A percentile compares a stretch with the other conserved stretches of the same genome.
Conservation (phyloP, 352 stramenopile genomes). For the Phytophthora syringae region DNA sequence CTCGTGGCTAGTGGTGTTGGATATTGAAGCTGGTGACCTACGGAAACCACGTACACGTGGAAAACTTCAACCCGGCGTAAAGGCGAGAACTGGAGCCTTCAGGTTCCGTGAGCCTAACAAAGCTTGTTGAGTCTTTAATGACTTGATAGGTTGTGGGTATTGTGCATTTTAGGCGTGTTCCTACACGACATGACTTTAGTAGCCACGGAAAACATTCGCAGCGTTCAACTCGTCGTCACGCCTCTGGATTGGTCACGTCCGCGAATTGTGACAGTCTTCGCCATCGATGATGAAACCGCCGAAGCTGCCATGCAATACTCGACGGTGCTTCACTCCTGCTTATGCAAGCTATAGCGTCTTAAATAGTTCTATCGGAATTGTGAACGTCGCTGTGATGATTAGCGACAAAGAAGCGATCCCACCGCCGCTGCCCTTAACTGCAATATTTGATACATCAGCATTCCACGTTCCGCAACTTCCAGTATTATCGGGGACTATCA, state of each 20-base stretch:
- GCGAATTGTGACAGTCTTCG: constrained; percentile 57
- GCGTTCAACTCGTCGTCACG: constrained; percentile 64
- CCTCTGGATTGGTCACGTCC: constrained; percentile 62
- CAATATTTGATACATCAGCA: constrained; percentile 56
- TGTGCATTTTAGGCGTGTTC: no score
- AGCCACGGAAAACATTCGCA: constrained; percentile 11
- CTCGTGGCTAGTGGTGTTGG: no score
- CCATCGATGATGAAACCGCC: constrained; percentile 63
- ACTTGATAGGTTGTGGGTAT: no score
- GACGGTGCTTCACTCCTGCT: constrained; percentile 43
- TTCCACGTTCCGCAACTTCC: constrained; percentile 66
- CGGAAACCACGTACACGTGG: no score
- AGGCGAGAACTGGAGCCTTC: no score
- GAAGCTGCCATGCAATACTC: constrained; percentile 69
- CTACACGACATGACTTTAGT: no score
- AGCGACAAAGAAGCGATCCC: constrained; percentile 68
- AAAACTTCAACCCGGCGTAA: no score
- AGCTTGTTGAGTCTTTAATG: no score
- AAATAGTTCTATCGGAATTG: constrained; percentile 51
- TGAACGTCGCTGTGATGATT: constrained; percentile 56
- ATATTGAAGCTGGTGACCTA: no score
- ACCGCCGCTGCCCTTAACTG: constrained; percentile 53
- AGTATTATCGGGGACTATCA: constrained; percentile 58
- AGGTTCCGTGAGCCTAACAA: no score
- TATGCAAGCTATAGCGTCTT: constrained; percentile 73